These are phyloP conservation scores for Akebia trifoliata DNA, from an alignment of 164 flowering plant genomes.

Conservation along the genomic window DNA sequence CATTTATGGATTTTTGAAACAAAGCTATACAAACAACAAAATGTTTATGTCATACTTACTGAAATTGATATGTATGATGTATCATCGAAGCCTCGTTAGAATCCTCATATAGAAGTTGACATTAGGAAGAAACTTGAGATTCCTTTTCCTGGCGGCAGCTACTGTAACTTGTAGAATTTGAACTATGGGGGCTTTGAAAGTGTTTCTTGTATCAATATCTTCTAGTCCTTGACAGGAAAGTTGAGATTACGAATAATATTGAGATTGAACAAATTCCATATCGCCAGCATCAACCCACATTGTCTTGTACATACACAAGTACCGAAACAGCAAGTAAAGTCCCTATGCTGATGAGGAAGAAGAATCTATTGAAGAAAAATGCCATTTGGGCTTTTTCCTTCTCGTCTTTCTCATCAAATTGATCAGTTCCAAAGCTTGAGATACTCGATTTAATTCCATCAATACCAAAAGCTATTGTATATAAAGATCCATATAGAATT, in stretches of 20 bases:
- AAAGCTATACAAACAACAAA: too few species aligned
- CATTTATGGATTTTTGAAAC: too few species aligned
- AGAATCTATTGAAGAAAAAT: slow-evolving; percentile 70
- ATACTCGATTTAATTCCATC: slow-evolving; percentile 85
- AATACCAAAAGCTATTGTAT: slow-evolving; percentile 65
- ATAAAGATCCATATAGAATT: slow-evolving; percentile 50
- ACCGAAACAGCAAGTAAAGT: slow-evolving; percentile 69
- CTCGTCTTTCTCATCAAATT: slow-evolving; percentile 69
- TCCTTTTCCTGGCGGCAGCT: slow-evolving; percentile 54
- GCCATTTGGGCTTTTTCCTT: slow-evolving; percentile 67
- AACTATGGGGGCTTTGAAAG: slow-evolving; percentile 58
- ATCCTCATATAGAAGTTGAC: slow-evolving; percentile 39
- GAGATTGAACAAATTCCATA: slow-evolving; percentile 60
- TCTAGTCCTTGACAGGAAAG: slow-evolving; percentile 51
- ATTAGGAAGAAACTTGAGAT: slow-evolving; percentile 29
- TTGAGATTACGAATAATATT: slow-evolving; percentile 44
- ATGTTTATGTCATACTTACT: slow-evolving; percentile 24
- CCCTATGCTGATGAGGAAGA: slow-evolving; percentile 66
- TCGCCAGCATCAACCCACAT: slow-evolving; percentile 60
- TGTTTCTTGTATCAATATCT: slow-evolving; percentile 62
- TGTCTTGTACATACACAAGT: slow-evolving; percentile 77
- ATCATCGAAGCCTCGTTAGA: slow-evolving; percentile 34
- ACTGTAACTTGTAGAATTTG: slow-evolving; percentile 55
- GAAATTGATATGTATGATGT: slow-evolving; percentile 51
- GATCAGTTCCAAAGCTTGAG: slow-evolving; percentile 82